Conservation (phyloP, 2,329 filamentous ascomycete species). For the Plectosphaerella sp. region DNA sequence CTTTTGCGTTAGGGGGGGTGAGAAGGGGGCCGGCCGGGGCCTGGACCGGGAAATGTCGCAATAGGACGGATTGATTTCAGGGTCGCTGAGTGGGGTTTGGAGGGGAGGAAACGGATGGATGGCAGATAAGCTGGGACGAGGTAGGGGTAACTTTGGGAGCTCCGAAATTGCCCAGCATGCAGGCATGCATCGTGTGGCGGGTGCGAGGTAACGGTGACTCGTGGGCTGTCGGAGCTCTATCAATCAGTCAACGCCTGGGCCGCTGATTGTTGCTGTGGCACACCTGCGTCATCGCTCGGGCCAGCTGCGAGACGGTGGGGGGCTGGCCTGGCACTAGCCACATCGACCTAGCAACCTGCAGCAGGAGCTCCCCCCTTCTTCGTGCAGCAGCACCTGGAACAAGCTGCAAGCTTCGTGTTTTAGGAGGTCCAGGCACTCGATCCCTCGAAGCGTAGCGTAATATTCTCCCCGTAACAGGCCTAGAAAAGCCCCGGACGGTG, state of each 20-base stretch:
- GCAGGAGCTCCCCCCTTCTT: not conserved
- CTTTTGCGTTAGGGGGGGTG: not conserved
- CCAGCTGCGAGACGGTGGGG: not conserved
- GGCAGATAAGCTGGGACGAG: not conserved
- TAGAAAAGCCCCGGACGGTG: too few species aligned
- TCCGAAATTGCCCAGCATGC: not conserved
- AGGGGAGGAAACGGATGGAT: not conserved
- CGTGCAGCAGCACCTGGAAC: not conserved
- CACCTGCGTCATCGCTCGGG: constrained; percentile 13
- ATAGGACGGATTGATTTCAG: constrained; percentile 3
- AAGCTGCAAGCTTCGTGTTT: not conserved
- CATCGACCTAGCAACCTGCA: constrained; percentile 1
- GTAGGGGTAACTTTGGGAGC: constrained; percentile 2
- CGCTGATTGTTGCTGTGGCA: constrained; percentile 13
- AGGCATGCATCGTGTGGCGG: too few species aligned
- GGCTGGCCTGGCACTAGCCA: constrained; percentile 12
- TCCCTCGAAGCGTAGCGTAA: too few species aligned
- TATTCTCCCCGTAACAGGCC: too few species aligned
- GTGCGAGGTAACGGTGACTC: not conserved
- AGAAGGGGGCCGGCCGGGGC: not conserved
- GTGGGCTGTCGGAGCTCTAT: not conserved
- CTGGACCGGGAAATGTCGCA: constrained; percentile 1
- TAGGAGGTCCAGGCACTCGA: not conserved
- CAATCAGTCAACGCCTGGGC: not conserved
- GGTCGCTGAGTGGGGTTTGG: constrained; percentile 1